Percentiles rank a stretch among this genome's conserved stretches.
Evolutionary conservation across 305 asterid genomes (phyloP).

Genomic region (Ajuga reptans): DNA sequence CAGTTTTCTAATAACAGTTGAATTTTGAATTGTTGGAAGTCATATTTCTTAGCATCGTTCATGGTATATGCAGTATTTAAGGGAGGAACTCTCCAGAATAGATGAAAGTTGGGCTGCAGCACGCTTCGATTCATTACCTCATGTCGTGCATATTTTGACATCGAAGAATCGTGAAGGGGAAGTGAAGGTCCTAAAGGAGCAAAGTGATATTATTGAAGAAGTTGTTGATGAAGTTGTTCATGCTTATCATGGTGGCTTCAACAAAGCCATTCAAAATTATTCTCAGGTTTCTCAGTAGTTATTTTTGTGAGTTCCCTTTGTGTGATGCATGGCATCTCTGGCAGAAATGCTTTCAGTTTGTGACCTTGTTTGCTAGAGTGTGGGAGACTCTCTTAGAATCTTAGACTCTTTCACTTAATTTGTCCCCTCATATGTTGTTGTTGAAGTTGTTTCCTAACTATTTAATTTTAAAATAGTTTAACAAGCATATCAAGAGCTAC

Average conservation of each 20-base stretch:
- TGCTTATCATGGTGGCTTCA: slow-evolving; percentile 95
- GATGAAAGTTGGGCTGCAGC: slow-evolving; percentile 97
- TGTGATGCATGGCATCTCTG: slow-evolving; percentile 7
- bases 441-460: no score
- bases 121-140: slow-evolving; percentile 95
- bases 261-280: slow-evolving; percentile 98
- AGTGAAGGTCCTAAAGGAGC: slow-evolving; percentile 71
- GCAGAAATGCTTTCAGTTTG: slow-evolving; percentile 14
- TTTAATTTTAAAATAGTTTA: background rate
- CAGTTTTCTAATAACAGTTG: slow-evolving; percentile 4
- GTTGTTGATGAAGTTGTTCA: slow-evolving; percentile 99
- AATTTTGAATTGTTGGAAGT: slow-evolving; percentile 10
- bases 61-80: slow-evolving; percentile 57
- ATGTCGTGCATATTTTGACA: slow-evolving; percentile 94
- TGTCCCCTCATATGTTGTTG: background rate
- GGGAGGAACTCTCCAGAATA: slow-evolving; percentile 80
- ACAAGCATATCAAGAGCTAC: background rate
- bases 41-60: slow-evolving; percentile 17
- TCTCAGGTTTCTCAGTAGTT: slow-evolving; percentile 70
- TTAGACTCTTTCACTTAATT: background rate
- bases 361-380: slow-evolving; percentile 11
- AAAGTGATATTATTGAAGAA: slow-evolving; percentile 89
- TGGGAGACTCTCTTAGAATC: background rate
- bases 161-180: slow-evolving; percentile 96
- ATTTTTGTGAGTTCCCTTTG: slow-evolving; percentile 16